Base-by-base conservation (phyloP, 495 filamentous ascomycete species). In the Clohesyomyces aquaticus region DNA sequence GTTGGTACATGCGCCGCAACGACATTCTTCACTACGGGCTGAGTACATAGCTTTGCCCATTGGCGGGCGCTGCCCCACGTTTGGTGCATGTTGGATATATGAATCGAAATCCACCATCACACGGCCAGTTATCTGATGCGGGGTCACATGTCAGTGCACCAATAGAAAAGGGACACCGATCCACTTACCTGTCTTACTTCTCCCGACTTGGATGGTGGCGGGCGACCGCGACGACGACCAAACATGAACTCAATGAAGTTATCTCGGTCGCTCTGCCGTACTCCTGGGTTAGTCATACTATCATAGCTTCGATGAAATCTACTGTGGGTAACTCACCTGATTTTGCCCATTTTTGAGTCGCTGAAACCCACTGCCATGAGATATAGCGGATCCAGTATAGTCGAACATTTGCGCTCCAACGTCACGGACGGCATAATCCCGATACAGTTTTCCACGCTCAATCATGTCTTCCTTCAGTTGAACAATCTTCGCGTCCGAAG, bases 1-100 rank as follows among this genome's bases (percentile, higher is more conserved):
- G 38, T 32, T 16, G 8, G 23, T 21, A 19, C 54, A 57, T 6
- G 54, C 4, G 29, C 54, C 25, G 35, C 54, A 57, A 16, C 23
- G 54, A 46, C 54, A 57, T 27, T 57, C 54, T 2, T 45, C 35
- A 25, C 27, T 8, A 29, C 21, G 12, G 4, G 12, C 10, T 25
- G 48, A 26, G 22, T 23, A 52, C 21, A 29, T 3, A 18, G 23
- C 41, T 3, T 46, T 38, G 16, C 54, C 54, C 54, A 57, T 57
- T 16, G 54, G 54, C 29, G n/a, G 12, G 22, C 23, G 32, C 4
- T 4, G 8, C 4, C 21, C 38, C 21, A 21, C 16, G 21, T 57
- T 57, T 28, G 54, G 54, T 18, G 54, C 54, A 27, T 57, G 54
- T 46, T 57, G 54, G 19, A 57, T 21, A 28, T 57, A 57, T 14